Evolutionary conservation across 1,284 basidiomycete species (phyloP), one percentile per base, ranked within the genome.

Genomic region (Clitocybe nebularis): DNA sequence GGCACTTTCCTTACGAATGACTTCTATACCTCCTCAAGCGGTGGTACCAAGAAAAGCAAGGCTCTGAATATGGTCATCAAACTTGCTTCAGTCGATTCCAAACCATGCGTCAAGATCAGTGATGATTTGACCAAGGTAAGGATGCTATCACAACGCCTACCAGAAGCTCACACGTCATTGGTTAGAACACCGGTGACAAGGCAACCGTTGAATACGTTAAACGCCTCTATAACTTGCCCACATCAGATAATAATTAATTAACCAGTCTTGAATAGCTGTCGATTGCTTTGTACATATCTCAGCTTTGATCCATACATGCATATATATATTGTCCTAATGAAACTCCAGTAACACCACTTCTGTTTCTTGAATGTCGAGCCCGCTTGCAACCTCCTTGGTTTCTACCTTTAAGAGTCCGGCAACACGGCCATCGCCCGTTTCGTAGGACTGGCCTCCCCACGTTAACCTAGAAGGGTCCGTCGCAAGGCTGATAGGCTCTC

Each of bases 41-140:
- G 74, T 4, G 71, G 75, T 9, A 63, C 52, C 17, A 70, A 80
- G 58, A 79, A 75, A 56, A 90, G 85, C 60, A 89, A 82, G 57
- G 79, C 91, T 17, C 67, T 96, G 49, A 95, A 94, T 57, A 96
- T 96, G 61, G 93, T 96, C 29, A 93, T 95, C 67, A 96, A 96
- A 64, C 71, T 97, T 5, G 75, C 79, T 22, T 75, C 78, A 35
- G 83, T 94, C 9, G 71, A 90, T 53, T 77, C 75, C 8, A 72
- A 72, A 46, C 79, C 81, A 1, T 94, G 91, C 52, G 80, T 97
- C 50, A 97, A 97, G 66, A 81, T 97, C 51, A 93, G 89, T 47
- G 94, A 96, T 62, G 93, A 96, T 54, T 62, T 86, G 46, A 83
- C 72, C 4, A 96, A 95, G 79, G 92, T 89, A 45, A 24, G 55